A percentile compares a stretch with the other conserved stretches of the same genome.
These are phyloP conservation scores for Astrothelium macrocarpum DNA, from an alignment of 495 filamentous ascomycete species.

Conservation along the genomic window DNA sequence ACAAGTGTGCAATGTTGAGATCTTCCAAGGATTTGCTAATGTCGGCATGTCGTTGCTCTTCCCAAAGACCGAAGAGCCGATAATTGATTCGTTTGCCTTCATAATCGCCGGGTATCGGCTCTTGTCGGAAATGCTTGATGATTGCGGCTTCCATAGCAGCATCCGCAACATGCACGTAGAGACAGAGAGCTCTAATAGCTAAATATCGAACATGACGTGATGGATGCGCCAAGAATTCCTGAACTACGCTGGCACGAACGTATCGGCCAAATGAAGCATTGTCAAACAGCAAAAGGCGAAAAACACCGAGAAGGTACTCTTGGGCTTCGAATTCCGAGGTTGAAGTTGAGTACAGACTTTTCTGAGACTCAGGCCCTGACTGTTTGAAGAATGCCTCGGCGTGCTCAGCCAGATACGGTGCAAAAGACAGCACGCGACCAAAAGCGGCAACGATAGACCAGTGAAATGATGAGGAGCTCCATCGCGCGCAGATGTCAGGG, in stretches of 20 bases:
- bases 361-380: neutral
- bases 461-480: constrained; percentile 44
- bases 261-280: constrained; percentile 50
- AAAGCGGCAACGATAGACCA: constrained; percentile 58
- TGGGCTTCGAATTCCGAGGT: constrained; percentile 8
- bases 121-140: constrained; percentile 48
- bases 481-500: constrained; percentile 70
- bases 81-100: constrained; percentile 76
- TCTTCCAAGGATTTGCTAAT: neutral
- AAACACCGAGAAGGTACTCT: constrained; percentile 54
- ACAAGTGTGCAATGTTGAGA: neutral
- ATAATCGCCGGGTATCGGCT: constrained; percentile 55
- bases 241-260: constrained; percentile 55
- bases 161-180: constrained; percentile 75
- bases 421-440: constrained; percentile 68
- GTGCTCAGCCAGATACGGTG: constrained; percentile 54
- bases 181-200: constrained; percentile 66
- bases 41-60: constrained; percentile 42
- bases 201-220: constrained; percentile 61
- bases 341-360: neutral
- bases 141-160: constrained; percentile 61
- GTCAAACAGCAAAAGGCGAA: constrained; percentile 68
- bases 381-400: constrained; percentile 37
- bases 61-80: constrained; percentile 72
- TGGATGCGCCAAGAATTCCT: constrained; percentile 55